These are phyloP conservation scores for Moricandia arvensis DNA, from an alignment of 345 rosid species.

Conservation along the genomic window DNA sequence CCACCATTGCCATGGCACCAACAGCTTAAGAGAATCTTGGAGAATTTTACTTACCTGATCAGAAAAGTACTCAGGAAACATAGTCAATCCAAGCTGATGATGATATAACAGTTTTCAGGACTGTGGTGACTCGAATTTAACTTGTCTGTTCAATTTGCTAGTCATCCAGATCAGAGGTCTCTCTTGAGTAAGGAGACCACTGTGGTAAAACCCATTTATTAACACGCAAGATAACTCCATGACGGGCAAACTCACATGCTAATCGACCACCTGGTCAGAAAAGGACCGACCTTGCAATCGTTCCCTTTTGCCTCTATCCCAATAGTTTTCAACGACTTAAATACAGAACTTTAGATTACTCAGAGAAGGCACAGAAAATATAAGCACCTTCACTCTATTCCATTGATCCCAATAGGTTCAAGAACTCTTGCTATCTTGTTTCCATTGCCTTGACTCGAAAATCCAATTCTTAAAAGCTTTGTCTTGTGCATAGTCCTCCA, in stretches of 20 bases:
- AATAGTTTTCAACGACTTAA: constrained; percentile 40
- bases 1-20: constrained; percentile 86
- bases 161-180: constrained; percentile 53
- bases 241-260: constrained; percentile 57
- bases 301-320: background rate
- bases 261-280: too few species aligned
- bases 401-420: constrained; percentile 63
- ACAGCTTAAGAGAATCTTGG: constrained; percentile 58
- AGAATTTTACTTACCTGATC: constrained; percentile 61
- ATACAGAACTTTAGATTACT: background rate
- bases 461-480: constrained; percentile 71
- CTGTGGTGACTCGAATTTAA: background rate
- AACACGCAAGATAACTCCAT: constrained; percentile 64
- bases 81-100: background rate
- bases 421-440: constrained; percentile 48
- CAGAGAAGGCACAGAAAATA: background rate
- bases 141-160: constrained; percentile 68
- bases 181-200: constrained; percentile 91
- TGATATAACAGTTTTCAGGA: constrained; percentile 7
- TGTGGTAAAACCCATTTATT: constrained; percentile 96
- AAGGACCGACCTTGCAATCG: too few species aligned
- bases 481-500: constrained; percentile 48
- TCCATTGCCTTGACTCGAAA: constrained; percentile 46
- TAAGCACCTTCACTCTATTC: constrained; percentile 79
- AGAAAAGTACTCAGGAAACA: constrained; percentile 3